These are phyloP conservation scores for Cichorium intybus DNA, from an alignment of 140 eudicot species.

Conservation along the genomic window DNA sequence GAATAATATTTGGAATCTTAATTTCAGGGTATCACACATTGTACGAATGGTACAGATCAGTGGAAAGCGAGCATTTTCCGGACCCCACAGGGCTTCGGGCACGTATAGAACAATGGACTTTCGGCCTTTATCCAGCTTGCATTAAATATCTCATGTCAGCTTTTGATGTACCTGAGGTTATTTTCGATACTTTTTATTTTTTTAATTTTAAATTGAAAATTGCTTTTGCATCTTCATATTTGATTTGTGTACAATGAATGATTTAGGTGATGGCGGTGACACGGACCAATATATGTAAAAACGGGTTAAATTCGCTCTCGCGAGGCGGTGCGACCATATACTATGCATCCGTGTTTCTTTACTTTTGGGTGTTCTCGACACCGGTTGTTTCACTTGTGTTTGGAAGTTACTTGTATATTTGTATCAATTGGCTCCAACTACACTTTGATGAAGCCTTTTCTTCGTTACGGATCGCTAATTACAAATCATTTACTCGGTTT, in stretches of 20 bases:
- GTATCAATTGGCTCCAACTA: slow-evolving; percentile 93
- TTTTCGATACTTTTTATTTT: not conserved
- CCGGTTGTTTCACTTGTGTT: slow-evolving; percentile 91
- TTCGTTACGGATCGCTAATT: slow-evolving; percentile 89
- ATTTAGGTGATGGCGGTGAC: slow-evolving; percentile 99
- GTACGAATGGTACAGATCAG: slow-evolving; percentile 84
- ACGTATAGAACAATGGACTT: slow-evolving; percentile 97
- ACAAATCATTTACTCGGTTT: slow-evolving; percentile 92
- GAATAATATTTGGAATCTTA: not conserved
- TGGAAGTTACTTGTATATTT: slow-evolving; percentile 92
- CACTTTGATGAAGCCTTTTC: slow-evolving; percentile 99
- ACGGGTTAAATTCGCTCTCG: slow-evolving; percentile 77
- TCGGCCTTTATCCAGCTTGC: slow-evolving; percentile 98
- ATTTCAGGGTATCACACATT: slow-evolving; percentile 82
- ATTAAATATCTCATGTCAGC: slow-evolving; percentile 96
- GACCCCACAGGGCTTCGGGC: slow-evolving; percentile 97
- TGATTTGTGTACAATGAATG: not conserved
- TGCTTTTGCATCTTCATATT: not conserved
- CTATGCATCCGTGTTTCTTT: slow-evolving; percentile 90
- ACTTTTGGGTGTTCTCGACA: slow-evolving; percentile 94
- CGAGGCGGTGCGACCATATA: slow-evolving; percentile 83
- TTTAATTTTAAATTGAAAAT: not conserved
- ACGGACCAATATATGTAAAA: slow-evolving; percentile 80
- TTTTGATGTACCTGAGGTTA: slow-evolving; percentile 97
- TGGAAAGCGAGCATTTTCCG: slow-evolving; percentile 97